Evolutionary conservation across 129 eudicot species (phyloP), one percentile per base, ranked within the genome.

Genomic region (Gnaphalium uliginosum): DNA sequence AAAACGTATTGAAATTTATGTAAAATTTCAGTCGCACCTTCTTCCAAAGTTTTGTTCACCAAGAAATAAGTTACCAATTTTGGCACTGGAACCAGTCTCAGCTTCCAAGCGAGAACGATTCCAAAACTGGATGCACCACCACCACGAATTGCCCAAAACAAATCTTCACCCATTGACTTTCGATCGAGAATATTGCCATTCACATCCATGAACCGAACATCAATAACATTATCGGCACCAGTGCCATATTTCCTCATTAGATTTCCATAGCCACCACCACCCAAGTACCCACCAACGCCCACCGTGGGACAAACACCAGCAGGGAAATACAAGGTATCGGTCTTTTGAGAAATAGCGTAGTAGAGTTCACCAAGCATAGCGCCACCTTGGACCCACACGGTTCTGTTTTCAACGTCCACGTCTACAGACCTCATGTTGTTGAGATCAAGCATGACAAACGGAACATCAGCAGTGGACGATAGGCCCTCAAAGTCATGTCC

Each of bases 1-100:
- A 76, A 66, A 4, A 84, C 26, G 15, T 66, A 60, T 70, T 81
- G 88, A 83, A 73, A 84, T 24, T 69, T 80, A 48, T 79, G 63
- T 1, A 84, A 69, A 8, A 80, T 25, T 4, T 84, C 78, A 0
- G 73, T 69, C 0, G 48, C 70, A 0, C 70, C 70, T 33, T 65
- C 70, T 33, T 65, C 70, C 25, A 65, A 33, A 33, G 70, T 65
- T 65, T 17, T 33, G 14, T 32, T 19, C 14, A 65, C 25, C 14
- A 3, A 0, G 46, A 65, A 24, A 43, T 24, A 2, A 25, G 73
- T 69, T 17, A 69, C 60, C 14, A 10, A 9, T 24, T 69, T 24
- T 0, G 60, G 73, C 13, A 69, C 73, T 0, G 73, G 73, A 24
- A 69, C 73, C 41, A 69, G 37, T 37, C 73, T 43, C 60, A 69